Conservation (phyloP, 1,284 basidiomycete species). For the Coriolopsis trogii region DNA sequence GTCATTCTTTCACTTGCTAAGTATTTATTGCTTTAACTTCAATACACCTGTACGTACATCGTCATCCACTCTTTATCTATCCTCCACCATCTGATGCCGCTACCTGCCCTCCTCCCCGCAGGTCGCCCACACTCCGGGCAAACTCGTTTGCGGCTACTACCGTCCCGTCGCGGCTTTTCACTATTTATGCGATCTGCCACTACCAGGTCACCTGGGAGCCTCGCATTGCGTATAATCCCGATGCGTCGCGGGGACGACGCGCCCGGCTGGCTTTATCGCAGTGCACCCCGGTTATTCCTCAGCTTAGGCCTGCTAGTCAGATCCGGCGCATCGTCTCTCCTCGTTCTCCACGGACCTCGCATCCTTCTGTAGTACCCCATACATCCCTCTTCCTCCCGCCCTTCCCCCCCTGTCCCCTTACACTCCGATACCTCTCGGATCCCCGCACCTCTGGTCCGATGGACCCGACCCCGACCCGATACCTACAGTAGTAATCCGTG, state of each 20-base stretch:
- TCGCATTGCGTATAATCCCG: conserved; percentile 23
- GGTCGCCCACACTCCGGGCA: conserved; percentile 14
- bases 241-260: conserved; percentile 26
- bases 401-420: too few species aligned
- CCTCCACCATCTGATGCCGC: background rate
- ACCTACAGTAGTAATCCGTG: too few species aligned
- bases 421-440: too few species aligned
- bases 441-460: too few species aligned
- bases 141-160: conserved; percentile 6
- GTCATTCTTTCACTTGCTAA: conserved; percentile 24
- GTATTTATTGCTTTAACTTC: conserved; percentile 23
- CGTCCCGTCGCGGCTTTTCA: background rate
- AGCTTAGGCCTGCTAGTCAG: conserved; percentile 26
- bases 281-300: conserved; percentile 8
- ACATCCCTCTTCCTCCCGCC: background rate
- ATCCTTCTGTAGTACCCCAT: background rate
- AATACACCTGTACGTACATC: conserved; percentile 9
- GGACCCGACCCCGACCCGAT: too few species aligned
- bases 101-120: background rate
- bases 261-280: conserved; percentile 26
- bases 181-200: conserved; percentile 22
- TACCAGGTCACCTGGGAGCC: conserved; percentile 17
- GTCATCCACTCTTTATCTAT: background rate
- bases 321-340: conserved; percentile 5
- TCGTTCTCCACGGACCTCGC: background rate